Conservation (phyloP, 768 basidiomycete species). For the Chalciporus piperatus region DNA sequence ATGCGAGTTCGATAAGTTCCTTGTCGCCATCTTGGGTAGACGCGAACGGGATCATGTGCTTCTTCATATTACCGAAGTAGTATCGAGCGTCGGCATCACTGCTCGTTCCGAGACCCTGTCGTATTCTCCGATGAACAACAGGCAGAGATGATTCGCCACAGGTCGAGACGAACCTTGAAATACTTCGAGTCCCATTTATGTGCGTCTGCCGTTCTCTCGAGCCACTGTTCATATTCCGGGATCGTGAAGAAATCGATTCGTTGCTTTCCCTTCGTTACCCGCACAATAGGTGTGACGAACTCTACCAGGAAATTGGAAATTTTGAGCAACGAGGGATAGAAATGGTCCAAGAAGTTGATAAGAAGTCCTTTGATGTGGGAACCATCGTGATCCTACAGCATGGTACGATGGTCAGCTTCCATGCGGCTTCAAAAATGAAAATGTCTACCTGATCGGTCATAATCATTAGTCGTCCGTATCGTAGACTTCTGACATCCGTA, state of each 20-base stretch:
- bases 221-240: slow-evolving; percentile 94
- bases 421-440: not conserved
- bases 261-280: slow-evolving; percentile 81
- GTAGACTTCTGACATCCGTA: slow-evolving; percentile 56
- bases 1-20: slow-evolving; percentile 92
- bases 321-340: slow-evolving; percentile 91
- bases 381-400: slow-evolving; percentile 90
- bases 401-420: not conserved
- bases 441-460: slow-evolving; percentile 96
- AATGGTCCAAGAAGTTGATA: slow-evolving; percentile 97
- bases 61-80: slow-evolving; percentile 90
- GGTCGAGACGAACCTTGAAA: slow-evolving; percentile 73
- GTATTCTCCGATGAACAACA: slow-evolving; percentile 1
- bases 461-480: slow-evolving; percentile 96
- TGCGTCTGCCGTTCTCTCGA: slow-evolving; percentile 69
- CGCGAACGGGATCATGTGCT: slow-evolving; percentile 93
- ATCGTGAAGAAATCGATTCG: slow-evolving; percentile 92
- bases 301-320: slow-evolving; percentile 92
- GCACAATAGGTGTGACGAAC: slow-evolving; percentile 97
- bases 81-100: slow-evolving; percentile 84
- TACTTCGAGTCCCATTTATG: slow-evolving; percentile 92
- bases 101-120: slow-evolving; percentile 93
- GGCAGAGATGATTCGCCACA: not conserved
- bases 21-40: slow-evolving; percentile 77
- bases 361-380: slow-evolving; percentile 99